These are phyloP conservation scores for Sarocladium brachiariae DNA, from an alignment of 2,329 filamentous ascomycete genomes.

Conservation along the genomic window DNA sequence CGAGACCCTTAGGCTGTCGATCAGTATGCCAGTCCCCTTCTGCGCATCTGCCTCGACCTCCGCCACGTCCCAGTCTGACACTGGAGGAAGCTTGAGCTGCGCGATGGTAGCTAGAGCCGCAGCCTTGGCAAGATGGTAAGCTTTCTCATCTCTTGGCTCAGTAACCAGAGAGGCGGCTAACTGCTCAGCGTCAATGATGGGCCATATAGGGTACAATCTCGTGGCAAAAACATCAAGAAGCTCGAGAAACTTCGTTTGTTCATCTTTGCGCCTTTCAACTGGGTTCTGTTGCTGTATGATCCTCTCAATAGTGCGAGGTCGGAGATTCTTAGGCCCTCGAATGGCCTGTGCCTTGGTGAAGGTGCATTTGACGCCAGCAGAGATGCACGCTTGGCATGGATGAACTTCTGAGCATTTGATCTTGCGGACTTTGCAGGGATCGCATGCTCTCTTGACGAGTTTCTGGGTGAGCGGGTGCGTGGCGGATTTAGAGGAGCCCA, in stretches of 20 bases:
- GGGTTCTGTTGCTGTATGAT: too few relatives aligned
- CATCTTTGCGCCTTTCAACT: too few relatives aligned
- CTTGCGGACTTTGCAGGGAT: constrained; percentile 47
- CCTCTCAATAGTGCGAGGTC: constrained; percentile 36
- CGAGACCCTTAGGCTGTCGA: constrained; percentile 37
- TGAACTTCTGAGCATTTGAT: constrained; percentile 41
- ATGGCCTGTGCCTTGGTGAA: constrained; percentile 37
- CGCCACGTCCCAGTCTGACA: constrained; percentile 19
- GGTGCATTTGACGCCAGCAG: constrained; percentile 41
- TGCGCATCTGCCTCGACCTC: constrained; percentile 21
- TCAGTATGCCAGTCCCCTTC: constrained; percentile 22
- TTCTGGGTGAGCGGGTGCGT: constrained; percentile 14
- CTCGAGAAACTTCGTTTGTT: not conserved
- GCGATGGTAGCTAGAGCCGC: constrained; percentile 41
- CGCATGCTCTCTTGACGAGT: constrained; percentile 37
- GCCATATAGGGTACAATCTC: constrained; percentile 46
- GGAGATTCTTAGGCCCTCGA: constrained; percentile 38
- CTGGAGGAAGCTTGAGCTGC: constrained; percentile 37
- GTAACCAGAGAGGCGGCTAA: constrained; percentile 30
- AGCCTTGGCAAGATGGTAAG: constrained; percentile 35
- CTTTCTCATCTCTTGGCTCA: constrained; percentile 25
- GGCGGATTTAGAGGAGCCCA: not conserved
- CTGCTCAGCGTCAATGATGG: constrained; percentile 38
- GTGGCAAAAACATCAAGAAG: constrained; percentile 38
- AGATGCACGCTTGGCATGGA: constrained; percentile 38